Evolutionary conservation across 1,139 yeast species (phyloP).

Genomic region (Yamadazyma trypodendri): DNA sequence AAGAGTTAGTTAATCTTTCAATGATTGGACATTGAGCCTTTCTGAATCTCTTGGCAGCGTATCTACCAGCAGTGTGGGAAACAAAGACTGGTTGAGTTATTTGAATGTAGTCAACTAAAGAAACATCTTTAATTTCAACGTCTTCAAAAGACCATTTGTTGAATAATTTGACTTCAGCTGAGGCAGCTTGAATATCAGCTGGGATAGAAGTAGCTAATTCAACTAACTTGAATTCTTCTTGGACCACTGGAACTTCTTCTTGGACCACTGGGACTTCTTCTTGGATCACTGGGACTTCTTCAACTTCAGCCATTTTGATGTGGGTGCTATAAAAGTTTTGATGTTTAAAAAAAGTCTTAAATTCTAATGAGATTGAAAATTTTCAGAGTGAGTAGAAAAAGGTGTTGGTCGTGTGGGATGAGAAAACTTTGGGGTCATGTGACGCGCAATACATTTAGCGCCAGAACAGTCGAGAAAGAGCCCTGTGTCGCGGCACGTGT

Average conservation of each 20-base stretch:
- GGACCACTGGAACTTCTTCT: constrained; percentile 68
- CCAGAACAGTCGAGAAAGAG: constrained; percentile 5
- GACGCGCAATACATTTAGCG: not conserved
- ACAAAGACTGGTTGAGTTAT: constrained; percentile 97
- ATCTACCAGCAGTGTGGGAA: constrained; percentile 99
- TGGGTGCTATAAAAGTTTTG: constrained; percentile 2
- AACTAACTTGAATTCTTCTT: constrained; percentile 76
- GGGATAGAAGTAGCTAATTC: constrained; percentile 94
- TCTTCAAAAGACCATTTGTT: constrained; percentile 99
- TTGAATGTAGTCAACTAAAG: constrained; percentile 97
- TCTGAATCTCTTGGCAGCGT: constrained; percentile 99
- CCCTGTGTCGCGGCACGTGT: constrained; percentile 14
- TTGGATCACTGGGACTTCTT: constrained; percentile 52
- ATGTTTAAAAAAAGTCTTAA: constrained; percentile 3
- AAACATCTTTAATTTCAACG: constrained; percentile 95
- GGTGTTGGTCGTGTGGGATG: not conserved
- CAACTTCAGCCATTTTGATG: constrained; percentile 48
- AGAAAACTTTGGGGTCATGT: not conserved
- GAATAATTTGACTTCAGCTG: constrained; percentile 95
- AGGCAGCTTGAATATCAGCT: constrained; percentile 95
- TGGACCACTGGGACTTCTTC: constrained; percentile 69
- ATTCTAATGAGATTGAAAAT: constrained; percentile 3
- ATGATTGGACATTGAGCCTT: constrained; percentile 99
- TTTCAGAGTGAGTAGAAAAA: constrained; percentile 1
- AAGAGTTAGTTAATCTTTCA: constrained; percentile 99